Evolutionary conservation across 2,329 filamentous ascomycete genomes (phyloP), one percentile per base, ranked within the genome.

Genomic region (Zopfia rhizophila): DNA sequence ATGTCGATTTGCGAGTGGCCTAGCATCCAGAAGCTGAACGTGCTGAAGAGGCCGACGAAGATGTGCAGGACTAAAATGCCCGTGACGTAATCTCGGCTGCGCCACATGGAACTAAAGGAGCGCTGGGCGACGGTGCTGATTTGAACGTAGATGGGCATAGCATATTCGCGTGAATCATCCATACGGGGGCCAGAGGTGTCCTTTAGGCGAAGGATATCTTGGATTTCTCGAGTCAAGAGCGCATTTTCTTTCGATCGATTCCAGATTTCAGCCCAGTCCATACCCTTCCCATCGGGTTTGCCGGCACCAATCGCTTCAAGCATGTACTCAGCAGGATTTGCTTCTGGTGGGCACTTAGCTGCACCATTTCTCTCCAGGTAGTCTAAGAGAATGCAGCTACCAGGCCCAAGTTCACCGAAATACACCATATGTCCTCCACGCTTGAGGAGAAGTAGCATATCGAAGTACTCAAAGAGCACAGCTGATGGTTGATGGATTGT

Each of bases 381-480:
- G 42, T 73, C 74, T 1, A 82, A 86, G 67, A 92, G 73, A 1
- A 74, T 80, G 46, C 79, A 75, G 2, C 85, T 86, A 68, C 87
- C 84, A 58, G 86, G 73, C 51, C 88, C 89, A 50, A 91, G 85
- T 3, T 88, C 83, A 39, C 88, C 89, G 63, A 90, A 91, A 74
- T 91, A 92, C 29, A 91, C 86, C 1, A 87, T 89, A 64, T 77
- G 82, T 45, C 89, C 89, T 40, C 88, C 88, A 65, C 82, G 87
- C 16, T 85, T 84, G 8, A 91, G 75, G 74, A 91, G 88, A 23
- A 91, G 78, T 5, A 92, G 80, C 37, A 87, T 81, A 60, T 92
- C 88, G 65, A 92, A 96, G 48, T 89, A 86, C 69, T 95, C 88
- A 77, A 96, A 94, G 25, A 96, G 80, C 79, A 93, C 90, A 19